Evolutionary conservation across 2,329 filamentous ascomycete genomes (phyloP), one percentile per base, ranked within the genome.

Genomic region (Lachnellula willkommii): DNA sequence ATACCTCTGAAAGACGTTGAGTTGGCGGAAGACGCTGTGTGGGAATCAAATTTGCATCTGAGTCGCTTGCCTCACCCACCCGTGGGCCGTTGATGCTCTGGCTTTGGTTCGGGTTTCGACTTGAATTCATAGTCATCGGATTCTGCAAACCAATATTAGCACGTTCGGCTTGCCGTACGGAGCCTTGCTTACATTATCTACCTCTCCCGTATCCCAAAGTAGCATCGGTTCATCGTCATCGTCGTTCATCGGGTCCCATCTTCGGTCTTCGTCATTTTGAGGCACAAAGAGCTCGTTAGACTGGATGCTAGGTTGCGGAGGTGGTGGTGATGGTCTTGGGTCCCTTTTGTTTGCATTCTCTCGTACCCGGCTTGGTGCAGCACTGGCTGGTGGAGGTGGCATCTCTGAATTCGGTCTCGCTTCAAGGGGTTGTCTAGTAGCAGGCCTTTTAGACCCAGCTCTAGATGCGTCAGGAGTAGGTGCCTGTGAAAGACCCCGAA

Each of bases 251-350:
- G 88, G 88, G 61, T 90, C 86, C 88, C 89, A 93, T 53, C 77
- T 74, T 46, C 79, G 77, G 59, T 90, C 87, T 24, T 90, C 86
- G 32, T 89, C 84, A 8, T 17, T 24, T 22, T 22, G 45, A 2
- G 78, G 75, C n/a, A 91, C 79, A 65, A 92, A 91, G 5, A 92
- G 74, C 50, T 84, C 85, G 53, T 90, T 83, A 0, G 84, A 80
- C 56, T 83, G 78, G 47, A 83, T 74, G 24, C 81, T 83, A 14
- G 82, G 76, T 14, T 79, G 76, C 15, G 80, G 79, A 2, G 78
- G 77, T 35, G 75, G 73, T 54, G 81, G 80, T 2, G 78, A 79
- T 15, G 79, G 79, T n/a, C 78, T 73, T 42, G 67, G 64, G 67
- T 46, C 68, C 68, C 35, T 72, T 58, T 39, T 64, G 66, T 50